phyloP scores from a whole-genome alignment of 768 basidiomycete species.

The Hygrophorus pudorinus region DNA sequence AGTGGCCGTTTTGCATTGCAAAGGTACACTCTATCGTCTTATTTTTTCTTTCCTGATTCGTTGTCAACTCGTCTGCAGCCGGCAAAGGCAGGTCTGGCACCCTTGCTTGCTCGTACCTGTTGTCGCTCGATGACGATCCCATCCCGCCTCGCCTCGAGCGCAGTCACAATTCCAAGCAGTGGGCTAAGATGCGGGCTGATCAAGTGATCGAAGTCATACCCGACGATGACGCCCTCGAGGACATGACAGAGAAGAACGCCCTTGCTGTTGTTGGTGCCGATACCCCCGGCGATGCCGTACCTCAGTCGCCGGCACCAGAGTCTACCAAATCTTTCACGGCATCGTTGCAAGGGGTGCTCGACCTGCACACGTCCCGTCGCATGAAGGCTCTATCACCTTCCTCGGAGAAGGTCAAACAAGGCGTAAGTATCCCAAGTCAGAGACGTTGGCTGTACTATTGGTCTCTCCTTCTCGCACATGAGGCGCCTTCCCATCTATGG shows the following conservation, averaged over 20 bases:
- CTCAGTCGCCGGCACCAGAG: no score
- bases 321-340: conserved; percentile 24
- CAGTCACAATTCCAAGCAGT: conserved; percentile 37
- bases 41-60: not conserved
- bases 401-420: conserved; percentile 33
- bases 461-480: conserved; percentile 50
- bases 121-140: conserved; percentile 43
- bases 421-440: conserved; percentile 77
- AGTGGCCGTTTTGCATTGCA: conserved; percentile 80
- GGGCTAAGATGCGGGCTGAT: conserved; percentile 37
- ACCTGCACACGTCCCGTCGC: conserved; percentile 58
- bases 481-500: conserved; percentile 45
- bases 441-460: conserved; percentile 74
- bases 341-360: conserved; percentile 46
- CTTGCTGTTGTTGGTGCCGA: no score
- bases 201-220: conserved; percentile 40
- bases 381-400: conserved; percentile 41
- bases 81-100: conserved; percentile 84
- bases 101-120: conserved; percentile 73
- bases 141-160: conserved; percentile 37
- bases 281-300: no score
- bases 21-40: conserved; percentile 56
- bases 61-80: conserved; percentile 28
- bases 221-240: conserved; percentile 21
- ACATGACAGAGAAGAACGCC: no score